A percentile compares a stretch with the other conserved stretches of the same genome.
These are phyloP conservation scores for Boletus sp. DNA, from an alignment of 1,284 basidiomycete genomes.

Conservation along the genomic window DNA sequence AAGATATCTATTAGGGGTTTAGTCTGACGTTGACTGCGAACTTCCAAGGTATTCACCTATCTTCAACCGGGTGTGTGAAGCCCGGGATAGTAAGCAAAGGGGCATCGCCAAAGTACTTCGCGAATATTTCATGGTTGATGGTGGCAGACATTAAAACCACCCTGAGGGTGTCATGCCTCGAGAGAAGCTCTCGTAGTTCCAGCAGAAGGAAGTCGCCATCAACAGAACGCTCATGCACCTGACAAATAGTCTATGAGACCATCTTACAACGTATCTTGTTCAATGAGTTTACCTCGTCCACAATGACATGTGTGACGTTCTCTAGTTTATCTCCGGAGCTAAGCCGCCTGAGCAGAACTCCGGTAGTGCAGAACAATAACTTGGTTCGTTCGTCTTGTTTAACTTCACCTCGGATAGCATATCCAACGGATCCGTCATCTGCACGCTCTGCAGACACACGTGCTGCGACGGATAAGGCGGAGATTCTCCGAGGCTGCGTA, in stretches of 20 bases:
- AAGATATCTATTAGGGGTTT: conserved; percentile 55
- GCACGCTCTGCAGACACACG: conserved; percentile 85
- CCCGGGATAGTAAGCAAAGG: conserved; percentile 85
- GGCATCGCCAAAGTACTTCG: conserved; percentile 76
- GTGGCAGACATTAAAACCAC: conserved; percentile 88
- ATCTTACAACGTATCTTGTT: background rate
- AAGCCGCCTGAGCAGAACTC: conserved; percentile 81
- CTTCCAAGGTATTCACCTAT: conserved; percentile 49
- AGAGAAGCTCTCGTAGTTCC: conserved; percentile 77
- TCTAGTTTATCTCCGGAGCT: conserved; percentile 70
- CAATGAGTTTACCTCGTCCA: conserved; percentile 70
- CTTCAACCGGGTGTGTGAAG: conserved; percentile 73
- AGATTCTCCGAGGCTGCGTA: conserved; percentile 88
- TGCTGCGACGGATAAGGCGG: conserved; percentile 85
- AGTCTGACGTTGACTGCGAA: background rate
- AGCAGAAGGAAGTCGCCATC: conserved; percentile 89
- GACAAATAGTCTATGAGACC: conserved; percentile 2
- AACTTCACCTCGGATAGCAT: conserved; percentile 88
- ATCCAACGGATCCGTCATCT: conserved; percentile 83
- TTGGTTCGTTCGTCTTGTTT: conserved; percentile 66
- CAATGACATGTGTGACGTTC: conserved; percentile 80
- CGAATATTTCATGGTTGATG: conserved; percentile 83
- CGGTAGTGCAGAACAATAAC: conserved; percentile 89
- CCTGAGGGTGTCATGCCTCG: conserved; percentile 69
- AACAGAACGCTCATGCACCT: conserved; percentile 89